A percentile compares a stretch with the other conserved stretches of the same genome.
These are phyloP conservation scores for Heliocybe sulcata DNA, from an alignment of 1,284 basidiomycete genomes.

Conservation along the genomic window DNA sequence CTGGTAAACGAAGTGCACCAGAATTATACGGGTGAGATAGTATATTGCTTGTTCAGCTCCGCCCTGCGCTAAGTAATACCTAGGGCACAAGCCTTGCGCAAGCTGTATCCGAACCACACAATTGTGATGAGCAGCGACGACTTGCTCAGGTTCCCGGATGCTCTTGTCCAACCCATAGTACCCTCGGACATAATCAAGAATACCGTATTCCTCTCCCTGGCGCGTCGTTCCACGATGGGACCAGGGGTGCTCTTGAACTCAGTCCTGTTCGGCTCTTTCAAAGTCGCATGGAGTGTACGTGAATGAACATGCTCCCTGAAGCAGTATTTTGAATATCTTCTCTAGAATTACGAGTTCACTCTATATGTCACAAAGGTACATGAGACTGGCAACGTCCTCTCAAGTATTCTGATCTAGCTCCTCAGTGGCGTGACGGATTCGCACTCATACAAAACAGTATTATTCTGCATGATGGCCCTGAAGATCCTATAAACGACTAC, in stretches of 20 bases:
- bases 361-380: constrained; percentile 37
- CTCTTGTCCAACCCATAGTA: constrained; percentile 35
- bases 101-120: constrained; percentile 55
- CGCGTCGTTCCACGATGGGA: constrained; percentile 31
- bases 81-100: constrained; percentile 46
- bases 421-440: constrained; percentile 18
- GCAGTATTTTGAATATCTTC: neutral
- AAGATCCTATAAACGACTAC: constrained; percentile 44
- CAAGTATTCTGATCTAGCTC: constrained; percentile 32
- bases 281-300: constrained; percentile 52
- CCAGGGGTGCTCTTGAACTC: constrained; percentile 46
- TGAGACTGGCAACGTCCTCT: constrained; percentile 1
- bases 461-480: constrained; percentile 54
- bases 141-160: constrained; percentile 45
- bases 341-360: constrained; percentile 38
- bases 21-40: constrained; percentile 36
- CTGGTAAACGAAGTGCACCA: constrained; percentile 37
- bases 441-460: constrained; percentile 31
- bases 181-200: constrained; percentile 42
- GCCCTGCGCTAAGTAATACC: constrained; percentile 4
- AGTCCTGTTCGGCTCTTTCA: constrained; percentile 49
- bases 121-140: constrained; percentile 44
- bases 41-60: neutral
- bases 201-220: constrained; percentile 39
- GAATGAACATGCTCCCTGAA: neutral